phyloP scores from a whole-genome alignment of 1,284 basidiomycete genomes.

The Trichosporon sp. region DNA sequence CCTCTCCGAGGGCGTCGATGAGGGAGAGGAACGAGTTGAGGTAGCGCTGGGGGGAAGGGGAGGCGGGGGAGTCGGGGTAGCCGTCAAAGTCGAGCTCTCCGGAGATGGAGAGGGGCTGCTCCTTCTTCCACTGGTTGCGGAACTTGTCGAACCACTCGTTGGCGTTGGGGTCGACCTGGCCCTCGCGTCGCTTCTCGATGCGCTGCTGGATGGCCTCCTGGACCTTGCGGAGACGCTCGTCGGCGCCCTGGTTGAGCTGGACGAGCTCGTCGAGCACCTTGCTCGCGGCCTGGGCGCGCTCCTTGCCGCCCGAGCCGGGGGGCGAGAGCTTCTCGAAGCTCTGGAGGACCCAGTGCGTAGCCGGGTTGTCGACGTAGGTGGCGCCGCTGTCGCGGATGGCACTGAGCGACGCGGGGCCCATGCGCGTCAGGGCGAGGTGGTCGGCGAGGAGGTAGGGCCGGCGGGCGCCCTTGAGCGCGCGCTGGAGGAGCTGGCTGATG shows the following conservation, averaged over 20 bases:
- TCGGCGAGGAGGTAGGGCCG: conserved; percentile 11
- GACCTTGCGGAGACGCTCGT: conserved; percentile 4
- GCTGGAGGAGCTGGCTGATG: conserved; percentile 7
- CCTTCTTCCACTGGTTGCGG: conserved; percentile 10
- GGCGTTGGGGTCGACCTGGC: conserved; percentile 3
- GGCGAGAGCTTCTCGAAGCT: conserved; percentile 5
- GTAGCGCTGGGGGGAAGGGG: conserved; percentile 12
- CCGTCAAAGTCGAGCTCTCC: conserved; percentile 16
- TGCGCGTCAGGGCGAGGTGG: conserved; percentile 12
- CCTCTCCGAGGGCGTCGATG: conserved; percentile 10
- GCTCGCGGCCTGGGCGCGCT: conserved; percentile 5
- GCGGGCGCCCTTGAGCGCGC: neutral
- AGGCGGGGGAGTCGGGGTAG: conserved; percentile 12
- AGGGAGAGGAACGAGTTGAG: conserved; percentile 15
- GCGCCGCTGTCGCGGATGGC: conserved; percentile 4
- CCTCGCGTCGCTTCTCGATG: conserved; percentile 10
- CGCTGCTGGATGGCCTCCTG: conserved; percentile 9
- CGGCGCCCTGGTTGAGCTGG: neutral
- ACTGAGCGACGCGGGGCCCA: conserved; percentile 6
- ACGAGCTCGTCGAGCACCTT: conserved; percentile 9
- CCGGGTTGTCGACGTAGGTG: conserved; percentile 16
- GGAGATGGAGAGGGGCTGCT: conserved; percentile 6
- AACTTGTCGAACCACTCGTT: conserved; percentile 11
- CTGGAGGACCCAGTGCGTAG: conserved; percentile 14
- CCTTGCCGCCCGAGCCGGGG: neutral